phyloP scores from a whole-genome alignment of 176 grass and related monocot genomes.

The Themeda triandra region DNA sequence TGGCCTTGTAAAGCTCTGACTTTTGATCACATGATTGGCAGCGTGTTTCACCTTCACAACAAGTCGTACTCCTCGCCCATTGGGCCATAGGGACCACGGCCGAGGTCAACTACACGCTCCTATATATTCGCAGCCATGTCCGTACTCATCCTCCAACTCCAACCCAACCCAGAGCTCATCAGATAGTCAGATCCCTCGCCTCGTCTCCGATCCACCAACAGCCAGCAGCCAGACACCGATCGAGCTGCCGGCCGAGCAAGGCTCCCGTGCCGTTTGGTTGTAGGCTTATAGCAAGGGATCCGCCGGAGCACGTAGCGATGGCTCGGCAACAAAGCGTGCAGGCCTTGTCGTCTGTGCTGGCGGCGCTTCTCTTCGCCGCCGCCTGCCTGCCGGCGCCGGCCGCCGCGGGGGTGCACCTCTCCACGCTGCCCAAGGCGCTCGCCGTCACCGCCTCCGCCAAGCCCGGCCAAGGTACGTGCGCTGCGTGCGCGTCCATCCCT shows the following conservation, averaged over 20 bases:
- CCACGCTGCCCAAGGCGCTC: slow-evolving; percentile 50
- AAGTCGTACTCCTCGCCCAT: not conserved
- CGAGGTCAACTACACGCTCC: not conserved
- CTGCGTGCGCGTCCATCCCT: no score
- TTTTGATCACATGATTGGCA: not conserved
- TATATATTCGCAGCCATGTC: not conserved
- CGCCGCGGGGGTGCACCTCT: slow-evolving; percentile 45
- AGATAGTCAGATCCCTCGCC: slow-evolving; percentile 2
- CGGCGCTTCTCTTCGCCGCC: slow-evolving; percentile 28
- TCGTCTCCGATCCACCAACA: not conserved
- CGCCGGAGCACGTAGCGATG: not conserved
- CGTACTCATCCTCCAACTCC: not conserved
- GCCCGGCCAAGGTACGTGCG: slow-evolving; percentile 48
- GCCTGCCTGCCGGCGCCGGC: slow-evolving; percentile 28
- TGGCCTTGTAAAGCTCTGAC: not conserved
- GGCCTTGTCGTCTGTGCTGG: not conserved
- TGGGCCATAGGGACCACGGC: not conserved
- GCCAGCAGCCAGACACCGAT: no score
- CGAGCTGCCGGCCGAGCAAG: not conserved
- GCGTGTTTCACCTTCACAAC: not conserved
- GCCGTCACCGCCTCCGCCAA: slow-evolving; percentile 39
- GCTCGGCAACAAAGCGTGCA: not conserved
- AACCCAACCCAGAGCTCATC: no score
- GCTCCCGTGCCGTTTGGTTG: no score
- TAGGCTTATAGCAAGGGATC: no score